Evolutionary conservation across 1,284 basidiomycete species (phyloP).

Genomic region (Pulchroboletus neoregius): DNA sequence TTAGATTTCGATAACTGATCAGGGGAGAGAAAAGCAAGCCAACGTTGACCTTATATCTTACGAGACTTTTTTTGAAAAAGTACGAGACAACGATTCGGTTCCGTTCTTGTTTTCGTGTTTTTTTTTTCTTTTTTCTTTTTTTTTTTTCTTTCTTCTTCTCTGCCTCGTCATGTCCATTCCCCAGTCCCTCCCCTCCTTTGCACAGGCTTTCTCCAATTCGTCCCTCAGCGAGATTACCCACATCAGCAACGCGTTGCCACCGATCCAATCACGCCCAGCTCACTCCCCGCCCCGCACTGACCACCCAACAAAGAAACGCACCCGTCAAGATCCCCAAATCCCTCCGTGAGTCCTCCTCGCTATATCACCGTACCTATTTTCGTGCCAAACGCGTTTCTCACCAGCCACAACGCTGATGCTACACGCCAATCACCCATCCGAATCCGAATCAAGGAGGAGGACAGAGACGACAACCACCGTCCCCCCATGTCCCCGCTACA

Average conservation of each 20-base stretch:
- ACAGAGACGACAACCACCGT: constrained; percentile 43
- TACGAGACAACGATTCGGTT: too few relatives aligned
- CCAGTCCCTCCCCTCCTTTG: constrained; percentile 69
- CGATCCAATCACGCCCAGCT: constrained; percentile 47
- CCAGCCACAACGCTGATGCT: constrained; percentile 19
- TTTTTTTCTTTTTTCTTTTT: too few relatives aligned
- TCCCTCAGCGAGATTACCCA: constrained; percentile 47
- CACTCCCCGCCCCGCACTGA: constrained; percentile 8
- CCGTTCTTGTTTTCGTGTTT: too few relatives aligned
- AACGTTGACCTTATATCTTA: too few relatives aligned
- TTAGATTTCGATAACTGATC: too few relatives aligned
- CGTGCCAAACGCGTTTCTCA: constrained; percentile 27
- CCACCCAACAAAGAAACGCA: constrained; percentile 41
- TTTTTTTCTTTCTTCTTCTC: not conserved
- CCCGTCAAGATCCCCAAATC: constrained; percentile 36
- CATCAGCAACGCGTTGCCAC: constrained; percentile 55
- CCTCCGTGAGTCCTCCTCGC: too few relatives aligned
- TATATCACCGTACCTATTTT: constrained; percentile 2
- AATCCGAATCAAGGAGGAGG: constrained; percentile 60
- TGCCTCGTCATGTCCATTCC: constrained; percentile 42
- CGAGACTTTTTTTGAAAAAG: too few relatives aligned
- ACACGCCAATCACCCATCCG: constrained; percentile 44
- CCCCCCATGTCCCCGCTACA: constrained; percentile 33
- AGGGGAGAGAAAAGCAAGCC: too few relatives aligned
- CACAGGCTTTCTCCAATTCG: constrained; percentile 60